Base-by-base conservation (phyloP, 768 basidiomycete species). In the Porpolomopsis calyptriformis region DNA sequence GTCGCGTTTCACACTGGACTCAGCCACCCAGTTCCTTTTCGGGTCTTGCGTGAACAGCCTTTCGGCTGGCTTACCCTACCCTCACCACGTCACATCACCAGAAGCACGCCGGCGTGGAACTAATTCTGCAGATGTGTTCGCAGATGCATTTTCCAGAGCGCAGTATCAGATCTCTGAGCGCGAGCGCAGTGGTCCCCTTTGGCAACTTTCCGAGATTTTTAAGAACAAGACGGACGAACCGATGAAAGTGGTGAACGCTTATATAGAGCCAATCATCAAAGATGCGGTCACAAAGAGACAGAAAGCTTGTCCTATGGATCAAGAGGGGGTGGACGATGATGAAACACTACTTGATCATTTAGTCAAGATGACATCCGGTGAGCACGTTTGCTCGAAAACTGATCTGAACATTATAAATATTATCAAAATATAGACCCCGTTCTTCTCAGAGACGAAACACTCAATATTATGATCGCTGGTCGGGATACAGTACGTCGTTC, bases 1-100 rank as follows among this genome's bases (percentile, higher is more conserved):
- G 10, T 60, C 62, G 2, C 65, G 71, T 1, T 80, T 82, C 57
- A 80, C 80, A 0, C 63, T 82, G 12, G 81, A 82, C 60, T 73
- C 77, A 1, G 78, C 78, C 2, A 74, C 77, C 0, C 73, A 77
- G 43, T 80, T 77, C 52, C 67, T 82, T 18, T 79, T 81, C 49
- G 74, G 73, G 4, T 62, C 65, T 26, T 68, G 71, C 51, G 73
- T 80, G 8, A 53, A 68, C 46, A 73, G 70, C 4, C 68, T 80
- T 26, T 62, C 64, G 0, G 69, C 69, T 1, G 71, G 69, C 3
- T 58, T 81, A 5, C 72, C 71, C 2, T 78, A 77, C 46, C 76
- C 77, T 1, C 55, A 29, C n/a, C 37, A 22, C 59, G 64, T 29
- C 52, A 64, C 52, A 40, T 58, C 34, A 49, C 60, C 41, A 55